phyloP scores from a whole-genome alignment of 2,329 filamentous ascomycete genomes.

The Penicillium sp. region DNA sequence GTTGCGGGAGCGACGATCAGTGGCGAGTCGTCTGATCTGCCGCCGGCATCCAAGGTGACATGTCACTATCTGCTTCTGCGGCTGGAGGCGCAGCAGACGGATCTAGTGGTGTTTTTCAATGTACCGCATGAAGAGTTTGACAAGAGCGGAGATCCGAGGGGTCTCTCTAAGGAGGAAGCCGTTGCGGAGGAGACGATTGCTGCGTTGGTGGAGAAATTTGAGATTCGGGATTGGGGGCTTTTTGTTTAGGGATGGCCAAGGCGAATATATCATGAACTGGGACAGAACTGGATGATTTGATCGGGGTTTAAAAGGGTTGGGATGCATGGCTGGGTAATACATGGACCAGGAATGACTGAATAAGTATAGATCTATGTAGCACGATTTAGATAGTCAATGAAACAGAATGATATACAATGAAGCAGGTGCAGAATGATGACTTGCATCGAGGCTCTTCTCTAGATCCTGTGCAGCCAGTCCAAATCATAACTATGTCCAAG shows the following conservation, averaged over 20 bases:
- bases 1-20: constrained; percentile 9
- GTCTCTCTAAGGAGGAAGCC: constrained; percentile 61
- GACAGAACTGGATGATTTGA: too few species aligned
- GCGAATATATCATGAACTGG: too few species aligned
- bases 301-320: neutral
- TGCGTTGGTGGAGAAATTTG: constrained; percentile 63
- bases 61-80: constrained; percentile 73
- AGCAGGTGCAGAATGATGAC: neutral
- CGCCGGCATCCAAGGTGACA: constrained; percentile 47
- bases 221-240: constrained; percentile 73
- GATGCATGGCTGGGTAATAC: neutral
- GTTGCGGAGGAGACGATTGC: constrained; percentile 30
- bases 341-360: neutral
- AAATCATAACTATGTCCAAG: too few species aligned
- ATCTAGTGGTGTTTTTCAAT: constrained; percentile 80
- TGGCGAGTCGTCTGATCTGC: constrained; percentile 11
- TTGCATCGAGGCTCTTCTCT: too few species aligned
- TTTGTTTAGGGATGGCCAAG: too few species aligned
- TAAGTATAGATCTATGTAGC: neutral
- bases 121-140: constrained; percentile 75
- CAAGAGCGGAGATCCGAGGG: constrained; percentile 62
- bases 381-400: constrained; percentile 5
- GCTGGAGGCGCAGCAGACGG: constrained; percentile 67
- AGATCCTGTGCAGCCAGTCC: too few species aligned
- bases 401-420: constrained; percentile 3